Evolutionary conservation across 768 basidiomycete genomes (phyloP).

Genomic region (Pleurotus giganteus): DNA sequence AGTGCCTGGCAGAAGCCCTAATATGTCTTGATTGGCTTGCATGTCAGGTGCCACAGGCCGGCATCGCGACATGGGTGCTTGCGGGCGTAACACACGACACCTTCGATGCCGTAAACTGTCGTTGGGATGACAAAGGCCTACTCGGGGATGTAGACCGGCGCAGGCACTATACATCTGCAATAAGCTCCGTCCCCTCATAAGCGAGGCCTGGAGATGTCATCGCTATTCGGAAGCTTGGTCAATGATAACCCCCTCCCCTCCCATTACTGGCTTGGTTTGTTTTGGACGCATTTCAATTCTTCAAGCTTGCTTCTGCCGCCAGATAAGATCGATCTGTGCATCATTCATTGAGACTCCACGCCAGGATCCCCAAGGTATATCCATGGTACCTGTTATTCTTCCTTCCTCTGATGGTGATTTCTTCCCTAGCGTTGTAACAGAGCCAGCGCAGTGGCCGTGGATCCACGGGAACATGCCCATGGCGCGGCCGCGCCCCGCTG

Average conservation of each 20-base stretch:
- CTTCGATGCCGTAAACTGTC: background rate
- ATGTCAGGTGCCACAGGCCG: background rate
- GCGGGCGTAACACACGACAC: background rate
- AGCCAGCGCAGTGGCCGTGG: background rate
- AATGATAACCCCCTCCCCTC: no score
- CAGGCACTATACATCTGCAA: background rate
- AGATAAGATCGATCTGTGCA: background rate
- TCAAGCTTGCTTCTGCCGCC: background rate
- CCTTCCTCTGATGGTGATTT: constrained; percentile 1
- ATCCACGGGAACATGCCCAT: background rate
- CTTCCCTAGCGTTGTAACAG: background rate
- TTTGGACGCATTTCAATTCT: no score
- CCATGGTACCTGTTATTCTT: constrained; percentile 1
- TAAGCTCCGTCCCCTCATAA: background rate
- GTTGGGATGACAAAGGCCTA: background rate
- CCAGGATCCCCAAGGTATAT: background rate
- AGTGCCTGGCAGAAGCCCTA: no score
- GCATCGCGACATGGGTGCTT: background rate
- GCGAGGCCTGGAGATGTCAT: background rate
- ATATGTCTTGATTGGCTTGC: no score
- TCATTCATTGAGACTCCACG: constrained; percentile 1
- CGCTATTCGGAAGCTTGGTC: background rate
- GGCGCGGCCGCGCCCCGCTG: background rate
- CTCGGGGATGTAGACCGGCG: constrained; percentile 8
- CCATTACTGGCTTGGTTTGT: no score